Evolutionary conservation across 306 rosid genomes (phyloP).

Genomic region (Fragaria ananassa): DNA sequence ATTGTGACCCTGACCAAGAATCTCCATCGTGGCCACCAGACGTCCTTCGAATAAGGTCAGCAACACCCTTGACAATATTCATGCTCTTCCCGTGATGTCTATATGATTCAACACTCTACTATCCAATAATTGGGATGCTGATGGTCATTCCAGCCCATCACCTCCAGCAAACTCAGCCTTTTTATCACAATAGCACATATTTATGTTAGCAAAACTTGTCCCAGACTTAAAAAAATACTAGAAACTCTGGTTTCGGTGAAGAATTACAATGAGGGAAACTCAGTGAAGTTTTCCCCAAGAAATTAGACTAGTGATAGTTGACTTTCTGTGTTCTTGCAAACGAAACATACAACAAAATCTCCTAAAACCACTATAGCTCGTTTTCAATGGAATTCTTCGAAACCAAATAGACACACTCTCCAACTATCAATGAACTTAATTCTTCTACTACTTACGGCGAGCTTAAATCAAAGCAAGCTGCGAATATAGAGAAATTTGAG

Average conservation of each 20-base stretch:
- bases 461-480: constrained; percentile 8
- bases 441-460: not conserved
- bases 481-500: not conserved
- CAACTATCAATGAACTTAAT: not conserved
- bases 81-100: constrained; percentile 39
- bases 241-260: not conserved
- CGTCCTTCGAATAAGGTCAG: constrained; percentile 92
- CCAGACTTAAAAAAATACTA: not conserved
- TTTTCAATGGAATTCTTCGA: not conserved
- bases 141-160: constrained; percentile 41
- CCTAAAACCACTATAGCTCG: constrained; percentile 3
- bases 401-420: not conserved
- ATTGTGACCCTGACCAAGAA: constrained; percentile 51
- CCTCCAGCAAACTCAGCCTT: constrained; percentile 10
- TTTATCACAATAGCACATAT: not conserved
- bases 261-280: constrained; percentile 1
- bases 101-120: constrained; percentile 35
- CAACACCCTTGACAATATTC: constrained; percentile 97
- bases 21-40: constrained; percentile 64
- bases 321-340: not conserved
- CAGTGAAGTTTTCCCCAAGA: not conserved
- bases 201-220: not conserved
- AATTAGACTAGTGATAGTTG: constrained; percentile 7
- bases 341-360: not conserved
- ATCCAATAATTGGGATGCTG: constrained; percentile 22